A percentile compares a stretch with the other conserved stretches of the same genome.
phyloP scores from a whole-genome alignment of 169 alveolate genomes.

The Toxoplasma gondii region DNA sequence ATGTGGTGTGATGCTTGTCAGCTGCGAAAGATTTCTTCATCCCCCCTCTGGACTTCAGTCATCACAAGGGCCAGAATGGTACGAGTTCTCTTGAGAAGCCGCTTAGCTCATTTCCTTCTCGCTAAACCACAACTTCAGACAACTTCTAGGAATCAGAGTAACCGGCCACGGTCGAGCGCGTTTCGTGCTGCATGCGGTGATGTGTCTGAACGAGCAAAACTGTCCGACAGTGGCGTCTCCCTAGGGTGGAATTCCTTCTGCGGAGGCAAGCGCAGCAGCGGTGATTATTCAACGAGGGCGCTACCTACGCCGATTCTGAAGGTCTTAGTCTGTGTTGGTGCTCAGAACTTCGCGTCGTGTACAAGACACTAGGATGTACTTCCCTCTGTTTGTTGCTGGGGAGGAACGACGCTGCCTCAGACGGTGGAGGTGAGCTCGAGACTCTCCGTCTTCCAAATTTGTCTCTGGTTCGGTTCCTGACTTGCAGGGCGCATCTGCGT shows the following conservation, averaged over 20 bases:
- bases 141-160: not conserved
- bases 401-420: too few species aligned
- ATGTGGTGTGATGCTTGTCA: not conserved
- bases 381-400: too few species aligned
- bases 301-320: too few species aligned
- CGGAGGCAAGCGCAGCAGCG: not conserved
- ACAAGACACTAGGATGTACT: too few species aligned
- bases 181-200: not conserved
- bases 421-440: too few species aligned
- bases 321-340: too few species aligned
- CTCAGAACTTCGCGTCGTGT: too few species aligned
- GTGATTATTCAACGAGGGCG: too few species aligned
- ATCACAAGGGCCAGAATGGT: slow-evolving; percentile 45
- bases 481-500: slow-evolving; percentile 74
- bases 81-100: too few species aligned
- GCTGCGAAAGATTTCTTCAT: slow-evolving; percentile 22
- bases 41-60: slow-evolving; percentile 17
- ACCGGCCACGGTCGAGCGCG: not conserved
- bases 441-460: too few species aligned
- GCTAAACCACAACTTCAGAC: too few species aligned
- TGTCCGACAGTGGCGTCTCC: not conserved
- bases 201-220: not conserved
- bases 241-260: not conserved
- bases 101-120: not conserved
- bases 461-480: too few species aligned